phyloP scores from a whole-genome alignment of 352 stramenopile genomes.

The Phytopythium aichiense region DNA sequence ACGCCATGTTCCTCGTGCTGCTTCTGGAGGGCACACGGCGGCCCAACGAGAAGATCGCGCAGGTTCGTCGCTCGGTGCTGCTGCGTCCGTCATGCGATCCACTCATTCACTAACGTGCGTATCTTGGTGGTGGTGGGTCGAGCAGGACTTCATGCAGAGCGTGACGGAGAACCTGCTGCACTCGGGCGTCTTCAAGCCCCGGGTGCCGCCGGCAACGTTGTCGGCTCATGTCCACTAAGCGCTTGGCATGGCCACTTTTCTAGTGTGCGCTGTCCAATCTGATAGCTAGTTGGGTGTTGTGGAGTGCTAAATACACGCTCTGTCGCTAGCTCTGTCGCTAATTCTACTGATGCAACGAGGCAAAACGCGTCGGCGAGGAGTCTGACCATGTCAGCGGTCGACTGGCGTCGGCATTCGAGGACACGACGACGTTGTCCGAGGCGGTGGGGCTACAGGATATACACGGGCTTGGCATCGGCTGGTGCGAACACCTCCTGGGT shows the following conservation, averaged over 20 bases:
- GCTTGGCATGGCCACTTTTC: background rate
- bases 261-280: background rate
- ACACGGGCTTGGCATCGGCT: slow-evolving; percentile 67
- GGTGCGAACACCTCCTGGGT: slow-evolving; percentile 64
- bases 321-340: background rate
- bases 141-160: slow-evolving; percentile 82
- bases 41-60: slow-evolving; percentile 59
- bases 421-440: background rate
- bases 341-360: background rate
- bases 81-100: background rate
- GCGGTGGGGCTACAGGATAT: slow-evolving; percentile 48
- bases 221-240: background rate
- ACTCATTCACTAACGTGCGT: background rate
- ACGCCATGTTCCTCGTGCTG: slow-evolving; percentile 69
- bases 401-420: background rate
- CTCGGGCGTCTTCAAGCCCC: slow-evolving; percentile 48
- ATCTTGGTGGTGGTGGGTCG: background rate
- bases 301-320: background rate
- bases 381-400: background rate
- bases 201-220: slow-evolving; percentile 7
- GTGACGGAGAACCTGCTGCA: slow-evolving; percentile 74
- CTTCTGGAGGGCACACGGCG: slow-evolving; percentile 67
- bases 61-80: slow-evolving; percentile 18
- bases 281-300: background rate
- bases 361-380: background rate